These are phyloP conservation scores for Cladorrhinum sp. DNA, from an alignment of 2,329 filamentous ascomycete genomes.

Conservation along the genomic window DNA sequence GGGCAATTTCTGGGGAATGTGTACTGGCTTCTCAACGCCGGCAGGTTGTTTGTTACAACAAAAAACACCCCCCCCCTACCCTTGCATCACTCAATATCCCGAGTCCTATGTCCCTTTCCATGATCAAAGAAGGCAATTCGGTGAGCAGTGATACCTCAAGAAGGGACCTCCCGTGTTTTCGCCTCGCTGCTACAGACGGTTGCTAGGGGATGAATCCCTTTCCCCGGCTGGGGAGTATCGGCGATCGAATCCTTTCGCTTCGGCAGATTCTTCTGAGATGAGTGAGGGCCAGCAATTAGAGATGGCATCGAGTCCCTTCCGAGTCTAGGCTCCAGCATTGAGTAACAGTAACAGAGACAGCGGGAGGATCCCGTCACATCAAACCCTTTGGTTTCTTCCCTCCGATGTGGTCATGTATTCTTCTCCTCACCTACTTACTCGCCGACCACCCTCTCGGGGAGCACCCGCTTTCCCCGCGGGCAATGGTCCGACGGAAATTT, in stretches of 20 bases:
- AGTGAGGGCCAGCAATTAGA: background rate
- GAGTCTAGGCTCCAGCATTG: background rate
- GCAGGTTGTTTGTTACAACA: background rate
- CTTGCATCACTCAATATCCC: background rate
- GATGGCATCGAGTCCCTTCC: background rate
- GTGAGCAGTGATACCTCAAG: background rate
- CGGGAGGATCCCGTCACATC: background rate
- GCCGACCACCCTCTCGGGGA: too few species aligned
- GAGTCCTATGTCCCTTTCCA: background rate
- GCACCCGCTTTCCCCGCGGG: too few species aligned
- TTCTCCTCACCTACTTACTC: too few species aligned
- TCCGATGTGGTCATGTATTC: background rate
- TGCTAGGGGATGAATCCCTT: background rate
- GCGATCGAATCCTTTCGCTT: background rate
- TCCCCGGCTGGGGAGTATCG: background rate
- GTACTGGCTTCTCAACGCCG: background rate
- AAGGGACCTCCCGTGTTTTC: background rate
- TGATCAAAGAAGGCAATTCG: background rate
- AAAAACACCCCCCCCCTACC: background rate
- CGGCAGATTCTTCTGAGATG: background rate
- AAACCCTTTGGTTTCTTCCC: background rate
- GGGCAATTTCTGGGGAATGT: too few species aligned
- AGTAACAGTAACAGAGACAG: background rate
- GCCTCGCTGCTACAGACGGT: background rate
- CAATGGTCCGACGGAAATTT: too few species aligned